phyloP scores from a whole-genome alignment of 306 rosid species.

The Quercus dentata region DNA sequence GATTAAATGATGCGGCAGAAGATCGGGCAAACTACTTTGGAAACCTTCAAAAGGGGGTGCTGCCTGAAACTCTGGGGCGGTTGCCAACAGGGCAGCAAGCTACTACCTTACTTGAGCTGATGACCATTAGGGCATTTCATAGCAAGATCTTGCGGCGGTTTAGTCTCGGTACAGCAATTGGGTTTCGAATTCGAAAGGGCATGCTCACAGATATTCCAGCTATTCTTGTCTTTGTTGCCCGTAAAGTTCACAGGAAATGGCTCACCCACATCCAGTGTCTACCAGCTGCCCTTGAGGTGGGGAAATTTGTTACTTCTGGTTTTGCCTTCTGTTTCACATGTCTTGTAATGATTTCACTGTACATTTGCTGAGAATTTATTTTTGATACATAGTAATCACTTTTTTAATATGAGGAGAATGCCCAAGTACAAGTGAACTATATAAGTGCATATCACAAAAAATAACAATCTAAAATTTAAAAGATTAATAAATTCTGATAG shows the following conservation, averaged over 20 bases:
- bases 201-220: constrained; percentile 90
- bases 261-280: constrained; percentile 71
- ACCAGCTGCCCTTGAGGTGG: constrained; percentile 99
- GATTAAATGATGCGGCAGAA: constrained; percentile 82
- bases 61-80: constrained; percentile 84
- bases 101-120: constrained; percentile 93
- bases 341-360: constrained; percentile 36
- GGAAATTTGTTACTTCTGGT: constrained; percentile 51
- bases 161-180: constrained; percentile 98
- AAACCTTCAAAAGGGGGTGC: constrained; percentile 91
- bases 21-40: constrained; percentile 90
- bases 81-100: constrained; percentile 95
- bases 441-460: too few relatives aligned
- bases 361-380: constrained; percentile 9
- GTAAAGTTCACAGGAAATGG: constrained; percentile 96
- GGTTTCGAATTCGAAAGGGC: constrained; percentile 92
- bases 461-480: too few relatives aligned
- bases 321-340: constrained; percentile 44
- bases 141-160: constrained; percentile 86
- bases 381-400: neutral
- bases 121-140: constrained; percentile 99
- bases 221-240: constrained; percentile 96
- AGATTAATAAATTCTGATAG: too few relatives aligned
- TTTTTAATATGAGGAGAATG: too few relatives aligned
- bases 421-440: too few relatives aligned